These are phyloP conservation scores for Sergeia podlipaevii DNA, from an alignment of 208 protist genomes.

Conservation along the genomic window DNA sequence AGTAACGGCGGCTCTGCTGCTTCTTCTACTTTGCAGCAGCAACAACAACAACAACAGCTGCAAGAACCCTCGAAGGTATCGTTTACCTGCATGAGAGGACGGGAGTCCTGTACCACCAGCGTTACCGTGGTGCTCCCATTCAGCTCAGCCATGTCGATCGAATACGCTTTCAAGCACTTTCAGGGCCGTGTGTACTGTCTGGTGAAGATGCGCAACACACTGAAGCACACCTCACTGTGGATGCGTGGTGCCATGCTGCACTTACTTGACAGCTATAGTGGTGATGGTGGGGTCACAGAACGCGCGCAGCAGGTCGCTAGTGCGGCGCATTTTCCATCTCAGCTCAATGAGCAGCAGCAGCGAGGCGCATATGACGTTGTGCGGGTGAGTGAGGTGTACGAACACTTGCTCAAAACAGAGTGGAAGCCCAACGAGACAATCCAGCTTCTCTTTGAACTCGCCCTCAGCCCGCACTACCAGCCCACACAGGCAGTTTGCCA, in stretches of 20 bases:
- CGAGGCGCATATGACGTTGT: constrained; percentile 72
- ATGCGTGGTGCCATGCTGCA: constrained; percentile 68
- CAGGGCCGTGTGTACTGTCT: constrained; percentile 77
- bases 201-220: constrained; percentile 52
- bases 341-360: too few relatives aligned
- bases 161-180: constrained; percentile 65
- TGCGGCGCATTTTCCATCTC: too few relatives aligned
- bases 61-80: constrained; percentile 23
- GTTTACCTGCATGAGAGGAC: constrained; percentile 44
- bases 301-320: too few relatives aligned
- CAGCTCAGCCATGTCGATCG: constrained; percentile 21
- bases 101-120: constrained; percentile 43
- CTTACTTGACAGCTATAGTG: constrained; percentile 53
- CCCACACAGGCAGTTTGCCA: constrained; percentile 18
- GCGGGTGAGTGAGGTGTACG: constrained; percentile 50
- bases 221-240: constrained; percentile 68
- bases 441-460: constrained; percentile 64
- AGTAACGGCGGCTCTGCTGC: constrained; percentile 20
- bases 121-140: constrained; percentile 25
- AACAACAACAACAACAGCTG: not conserved
- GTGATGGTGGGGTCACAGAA: too few relatives aligned
- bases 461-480: constrained; percentile 26
- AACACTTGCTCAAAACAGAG: constrained; percentile 45
- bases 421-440: constrained; percentile 58
- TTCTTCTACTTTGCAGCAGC: not conserved